Conservation (phyloP, 345 rosid species). For the Alliaria petiolata region DNA sequence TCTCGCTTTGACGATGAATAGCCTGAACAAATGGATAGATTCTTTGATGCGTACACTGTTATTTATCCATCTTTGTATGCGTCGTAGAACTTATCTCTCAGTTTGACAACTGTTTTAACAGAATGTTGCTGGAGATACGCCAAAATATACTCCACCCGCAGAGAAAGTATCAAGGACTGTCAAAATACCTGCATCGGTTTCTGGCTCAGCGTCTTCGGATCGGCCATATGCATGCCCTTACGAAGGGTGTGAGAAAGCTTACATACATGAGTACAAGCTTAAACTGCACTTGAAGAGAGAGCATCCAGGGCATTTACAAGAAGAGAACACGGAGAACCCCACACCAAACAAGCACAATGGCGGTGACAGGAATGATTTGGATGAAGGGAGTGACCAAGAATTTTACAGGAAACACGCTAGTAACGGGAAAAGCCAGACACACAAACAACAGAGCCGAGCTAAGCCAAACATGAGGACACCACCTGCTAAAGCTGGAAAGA, state of each 20-base stretch:
- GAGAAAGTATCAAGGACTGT: slow-evolving; percentile 62
- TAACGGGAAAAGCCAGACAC: slow-evolving; percentile 52
- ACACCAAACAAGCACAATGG: slow-evolving; percentile 25
- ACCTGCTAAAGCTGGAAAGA: slow-evolving; percentile 55
- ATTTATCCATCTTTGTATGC: neutral
- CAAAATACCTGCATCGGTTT: slow-evolving; percentile 52
- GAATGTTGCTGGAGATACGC: slow-evolving; percentile 49
- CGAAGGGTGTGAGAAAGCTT: slow-evolving; percentile 87
- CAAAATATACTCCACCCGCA: slow-evolving; percentile 70
- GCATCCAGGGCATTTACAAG: slow-evolving; percentile 78
- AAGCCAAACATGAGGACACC: slow-evolving; percentile 68
- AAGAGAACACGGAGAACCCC: slow-evolving; percentile 65
- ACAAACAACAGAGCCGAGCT: slow-evolving; percentile 52
- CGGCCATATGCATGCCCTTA: slow-evolving; percentile 94
- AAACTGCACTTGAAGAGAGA: slow-evolving; percentile 91
- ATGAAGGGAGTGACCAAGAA: slow-evolving; percentile 85
- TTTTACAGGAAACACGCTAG: slow-evolving; percentile 52
- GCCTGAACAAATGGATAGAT: neutral
- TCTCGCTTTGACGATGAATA: neutral
- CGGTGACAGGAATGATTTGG: slow-evolving; percentile 61
- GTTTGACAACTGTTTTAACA: slow-evolving; percentile 27
- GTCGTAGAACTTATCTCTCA: neutral
- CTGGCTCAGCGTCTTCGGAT: slow-evolving; percentile 64
- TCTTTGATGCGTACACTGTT: neutral
- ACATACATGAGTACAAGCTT: slow-evolving; percentile 96